Conservation (phyloP, 495 filamentous ascomycete species). For the Penicillium canescens region DNA sequence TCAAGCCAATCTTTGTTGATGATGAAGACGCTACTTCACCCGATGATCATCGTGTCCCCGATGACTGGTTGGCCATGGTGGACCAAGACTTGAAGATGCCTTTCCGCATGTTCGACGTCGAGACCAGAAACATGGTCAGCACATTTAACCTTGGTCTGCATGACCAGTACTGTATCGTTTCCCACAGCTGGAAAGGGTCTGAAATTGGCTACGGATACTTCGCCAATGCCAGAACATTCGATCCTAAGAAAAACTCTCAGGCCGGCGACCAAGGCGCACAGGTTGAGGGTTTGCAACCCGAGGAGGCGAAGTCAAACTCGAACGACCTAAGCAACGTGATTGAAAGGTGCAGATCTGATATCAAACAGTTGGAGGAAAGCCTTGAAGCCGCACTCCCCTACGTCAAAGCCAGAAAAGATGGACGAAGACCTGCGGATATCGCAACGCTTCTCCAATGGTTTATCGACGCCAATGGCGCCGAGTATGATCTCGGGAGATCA, state of each 20-base stretch:
- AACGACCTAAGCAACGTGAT: neutral
- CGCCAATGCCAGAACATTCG: slow-evolving; percentile 7
- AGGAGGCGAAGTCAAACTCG: neutral
- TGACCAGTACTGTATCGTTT: slow-evolving; percentile 44
- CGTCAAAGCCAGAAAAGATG: neutral
- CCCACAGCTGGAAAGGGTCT: slow-evolving; percentile 47
- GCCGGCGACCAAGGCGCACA: neutral
- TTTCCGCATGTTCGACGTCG: slow-evolving; percentile 45
- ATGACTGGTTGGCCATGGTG: slow-evolving; percentile 6
- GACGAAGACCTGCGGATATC: neutral
- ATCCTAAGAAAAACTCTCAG: neutral
- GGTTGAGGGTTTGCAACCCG: no score
- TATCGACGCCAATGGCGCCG: slow-evolving; percentile 1
- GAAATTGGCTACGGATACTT: slow-evolving; percentile 42
- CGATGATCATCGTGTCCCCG: neutral
- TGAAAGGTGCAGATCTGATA: slow-evolving; percentile 1
- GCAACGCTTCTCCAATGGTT: slow-evolving; percentile 2
- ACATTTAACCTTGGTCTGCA: slow-evolving; percentile 26
- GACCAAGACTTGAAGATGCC: slow-evolving; percentile 5
- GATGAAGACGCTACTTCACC: neutral
- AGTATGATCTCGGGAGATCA: neutral
- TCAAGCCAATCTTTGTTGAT: slow-evolving; percentile 6
- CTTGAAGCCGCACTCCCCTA: neutral
- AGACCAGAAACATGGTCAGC: slow-evolving; percentile 38
- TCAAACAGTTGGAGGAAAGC: neutral